These are phyloP conservation scores for Talaromyces thailandensis DNA, from an alignment of 495 filamentous ascomycete genomes.

Conservation along the genomic window DNA sequence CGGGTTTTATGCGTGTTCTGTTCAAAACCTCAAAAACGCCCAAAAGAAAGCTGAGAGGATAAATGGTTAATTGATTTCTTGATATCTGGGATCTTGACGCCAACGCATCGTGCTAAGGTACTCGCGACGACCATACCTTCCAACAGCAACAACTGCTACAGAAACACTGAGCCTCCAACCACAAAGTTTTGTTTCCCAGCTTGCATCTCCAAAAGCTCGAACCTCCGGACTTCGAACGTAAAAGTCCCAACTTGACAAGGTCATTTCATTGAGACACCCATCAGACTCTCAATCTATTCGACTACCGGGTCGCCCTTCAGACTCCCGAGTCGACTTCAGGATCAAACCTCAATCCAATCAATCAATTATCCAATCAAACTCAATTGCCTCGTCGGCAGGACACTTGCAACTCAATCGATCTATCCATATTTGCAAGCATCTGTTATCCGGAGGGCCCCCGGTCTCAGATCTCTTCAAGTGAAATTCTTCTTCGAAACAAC, in stretches of 20 bases:
- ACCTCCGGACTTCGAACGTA: not conserved
- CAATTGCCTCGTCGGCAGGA: slow-evolving; percentile 2
- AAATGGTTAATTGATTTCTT: not conserved
- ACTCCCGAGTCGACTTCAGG: not conserved
- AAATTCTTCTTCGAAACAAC: not conserved
- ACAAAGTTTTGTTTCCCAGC: not conserved
- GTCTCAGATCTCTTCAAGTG: not conserved
- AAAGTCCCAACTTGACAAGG: not conserved
- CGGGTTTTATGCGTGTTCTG: slow-evolving; percentile 7
- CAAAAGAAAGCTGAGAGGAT: slow-evolving; percentile 5
- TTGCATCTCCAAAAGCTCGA: slow-evolving; percentile 1
- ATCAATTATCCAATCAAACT: not conserved
- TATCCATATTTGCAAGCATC: slow-evolving; percentile 1
- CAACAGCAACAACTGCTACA: slow-evolving; percentile 3
- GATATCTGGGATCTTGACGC: slow-evolving; percentile 8
- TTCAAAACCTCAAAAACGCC: slow-evolving; percentile 6
- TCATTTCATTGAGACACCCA: not conserved
- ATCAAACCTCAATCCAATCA: not conserved
- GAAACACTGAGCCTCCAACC: not conserved
- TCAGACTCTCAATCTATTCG: not conserved
- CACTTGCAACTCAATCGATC: slow-evolving; percentile 1
- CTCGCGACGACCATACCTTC: not conserved
- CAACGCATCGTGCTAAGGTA: not conserved
- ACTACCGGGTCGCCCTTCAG: not conserved
- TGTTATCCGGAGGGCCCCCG: slow-evolving; percentile 4